Base-by-base conservation (phyloP, 2,329 filamentous ascomycete genomes). In the Diplodia seriata region DNA sequence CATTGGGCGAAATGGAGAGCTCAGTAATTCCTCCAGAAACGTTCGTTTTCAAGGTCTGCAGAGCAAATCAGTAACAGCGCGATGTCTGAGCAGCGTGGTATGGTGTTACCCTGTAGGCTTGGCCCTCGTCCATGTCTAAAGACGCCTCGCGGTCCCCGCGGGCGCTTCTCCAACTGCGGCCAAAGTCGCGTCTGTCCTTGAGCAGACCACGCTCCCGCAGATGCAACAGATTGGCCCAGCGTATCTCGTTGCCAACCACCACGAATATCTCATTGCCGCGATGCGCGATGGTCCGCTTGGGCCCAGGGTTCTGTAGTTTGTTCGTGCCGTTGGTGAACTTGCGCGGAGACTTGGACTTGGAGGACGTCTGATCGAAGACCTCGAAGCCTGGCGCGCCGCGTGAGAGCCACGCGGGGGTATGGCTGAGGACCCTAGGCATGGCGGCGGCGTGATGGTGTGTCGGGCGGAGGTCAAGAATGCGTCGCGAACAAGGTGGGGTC, bases 221-320 rank as follows among this genome's bases (percentile, higher is more conserved):
- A 69, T 90, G 87, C 63, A 89, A 87, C 67, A 99, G 81, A 79
- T 97, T 92, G 11, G 91, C 90, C 93, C 95, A 99, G 78, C 94
- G 87, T 70, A 99, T 91, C 79, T 98, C 92, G 73, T 91, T 94
- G 59, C 94, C 94, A 50, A 91, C 89, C 23, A 93, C 94, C 14
- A 93, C 89, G 76, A 98, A 98, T 11, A 98, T 83, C 75, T 99
- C 94, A 0, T 91, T 93, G 18, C 91, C 93, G 69, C 94, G 86
- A 61, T 87, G 88, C 11, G 93, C 94, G 73, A 98, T 90, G 0
- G 89, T 93, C 70, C 82, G 83, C 23, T 76, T 79, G 1, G 86
- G 80, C 2, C 84, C 79, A n/a, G 71, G 64, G 38, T 72, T 72
- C 57, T 74, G 70, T 68, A 74, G 70, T 73, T 70, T 72, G 72